These are phyloP conservation scores for Ceratocystis alfenasii DNA, from an alignment of 2,329 filamentous ascomycete species.

Conservation along the genomic window DNA sequence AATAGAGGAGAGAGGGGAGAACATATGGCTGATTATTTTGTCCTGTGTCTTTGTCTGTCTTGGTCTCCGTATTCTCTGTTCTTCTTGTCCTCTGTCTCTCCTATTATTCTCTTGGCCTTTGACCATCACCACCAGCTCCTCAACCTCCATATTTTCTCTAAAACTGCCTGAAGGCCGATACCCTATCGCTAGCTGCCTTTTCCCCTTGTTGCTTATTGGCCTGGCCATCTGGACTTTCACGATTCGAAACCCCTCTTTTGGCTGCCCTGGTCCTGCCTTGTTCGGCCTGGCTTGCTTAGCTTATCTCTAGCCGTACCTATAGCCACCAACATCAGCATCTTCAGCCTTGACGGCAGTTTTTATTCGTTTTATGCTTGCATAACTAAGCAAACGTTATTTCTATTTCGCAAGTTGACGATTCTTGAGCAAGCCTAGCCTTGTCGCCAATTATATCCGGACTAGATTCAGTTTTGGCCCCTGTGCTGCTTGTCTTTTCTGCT, in stretches of 20 bases:
- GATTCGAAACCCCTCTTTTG: conserved; percentile 4
- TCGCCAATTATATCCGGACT: not conserved
- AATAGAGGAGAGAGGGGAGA: no score
- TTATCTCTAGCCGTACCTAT: not conserved
- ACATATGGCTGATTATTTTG: no score
- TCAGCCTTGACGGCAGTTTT: not conserved
- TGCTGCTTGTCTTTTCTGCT: not conserved
- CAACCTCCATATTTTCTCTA: not conserved
- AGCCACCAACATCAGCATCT: not conserved
- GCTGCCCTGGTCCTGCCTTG: not conserved
- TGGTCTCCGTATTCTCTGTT: no score
- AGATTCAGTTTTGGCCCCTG: not conserved
- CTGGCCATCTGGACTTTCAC: not conserved
- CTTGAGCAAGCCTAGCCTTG: not conserved
- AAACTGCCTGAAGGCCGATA: no score
- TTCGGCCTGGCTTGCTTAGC: not conserved
- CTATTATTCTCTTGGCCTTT: no score
- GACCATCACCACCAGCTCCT: no score
- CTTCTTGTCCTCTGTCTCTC: no score
- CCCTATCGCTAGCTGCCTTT: conserved; percentile 5
- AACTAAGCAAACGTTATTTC: no score
- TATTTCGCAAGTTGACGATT: not conserved
- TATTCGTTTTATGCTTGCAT: not conserved
- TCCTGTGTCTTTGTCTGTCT: no score
- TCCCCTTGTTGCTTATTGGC: not conserved